A percentile compares a stretch with the other conserved stretches of the same genome.
phyloP scores from a whole-genome alignment of 148 eudicot genomes.

The Salicornia ramosissima region DNA sequence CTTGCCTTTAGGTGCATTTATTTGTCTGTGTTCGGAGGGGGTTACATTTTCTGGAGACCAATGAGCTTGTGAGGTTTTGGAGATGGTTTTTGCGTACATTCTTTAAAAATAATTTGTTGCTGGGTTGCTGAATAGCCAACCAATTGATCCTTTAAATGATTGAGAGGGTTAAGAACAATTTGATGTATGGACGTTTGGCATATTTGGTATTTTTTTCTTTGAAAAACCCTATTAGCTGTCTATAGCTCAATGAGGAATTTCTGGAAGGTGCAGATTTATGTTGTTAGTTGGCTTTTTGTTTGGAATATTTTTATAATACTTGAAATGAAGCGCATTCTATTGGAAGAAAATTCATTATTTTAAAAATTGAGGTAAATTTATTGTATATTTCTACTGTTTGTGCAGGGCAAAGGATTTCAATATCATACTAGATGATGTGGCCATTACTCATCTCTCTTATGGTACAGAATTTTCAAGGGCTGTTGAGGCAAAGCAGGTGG shows the following conservation, averaged over 20 bases:
- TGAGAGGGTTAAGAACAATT: not conserved
- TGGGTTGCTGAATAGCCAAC: too few relatives aligned
- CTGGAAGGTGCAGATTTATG: not conserved
- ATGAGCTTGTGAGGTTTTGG: not conserved
- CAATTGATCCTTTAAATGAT: not conserved
- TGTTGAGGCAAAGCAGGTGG: slow-evolving; percentile 98
- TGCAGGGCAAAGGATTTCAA: slow-evolving; percentile 80
- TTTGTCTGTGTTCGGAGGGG: not conserved
- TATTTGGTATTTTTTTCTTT: not conserved
- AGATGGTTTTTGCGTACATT: too few relatives aligned
- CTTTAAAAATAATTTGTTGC: too few relatives aligned
- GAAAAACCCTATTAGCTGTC: not conserved
- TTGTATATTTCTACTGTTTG: not conserved
- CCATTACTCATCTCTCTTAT: slow-evolving; percentile 76
- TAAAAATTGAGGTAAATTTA: not conserved
- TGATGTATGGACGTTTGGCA: not conserved
- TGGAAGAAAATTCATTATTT: not conserved
- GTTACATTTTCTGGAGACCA: not conserved
- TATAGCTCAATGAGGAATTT: not conserved
- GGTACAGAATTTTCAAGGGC: slow-evolving; percentile 94
- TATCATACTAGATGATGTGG: slow-evolving; percentile 81
- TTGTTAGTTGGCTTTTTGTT: not conserved
- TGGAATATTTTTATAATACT: not conserved
- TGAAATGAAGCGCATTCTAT: not conserved
- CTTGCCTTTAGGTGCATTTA: not conserved